A percentile compares a stretch with the other conserved stretches of the same genome.
Conservation (phyloP, 345 rosid genomes). For the rapeseed (Brassica napus) region Da-Ae NC_063440.1:28091001-28091500, state of each 20-base stretch:
- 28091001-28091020: slow-evolving; percentile 63
- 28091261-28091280: slow-evolving; percentile 65
- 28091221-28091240: slow-evolving; percentile 65
- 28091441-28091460: slow-evolving; percentile 4
- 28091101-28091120: slow-evolving; percentile 1
- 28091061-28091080: slow-evolving; percentile 48
- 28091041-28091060: slow-evolving; percentile 47
- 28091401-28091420: background rate
- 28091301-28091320: slow-evolving; percentile 82
- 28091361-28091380: background rate
- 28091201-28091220: slow-evolving; percentile 39
- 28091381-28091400: background rate
- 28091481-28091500: background rate
- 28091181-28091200: slow-evolving; percentile 37
- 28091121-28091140: background rate
- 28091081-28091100: slow-evolving; percentile 51
- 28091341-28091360: slow-evolving; percentile 58
- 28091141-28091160: background rate
- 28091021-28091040: slow-evolving; percentile 57
- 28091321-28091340: slow-evolving; percentile 58
- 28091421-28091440: slow-evolving; percentile 10
- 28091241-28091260: slow-evolving; percentile 54
- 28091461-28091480: background rate
- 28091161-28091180: too few relatives aligned
- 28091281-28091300: slow-evolving; percentile 67